Evolutionary conservation across 176 grass and related monocot genomes (phyloP), one percentile per base, ranked within the genome.

Genomic region (Ananas comosus): DNA sequence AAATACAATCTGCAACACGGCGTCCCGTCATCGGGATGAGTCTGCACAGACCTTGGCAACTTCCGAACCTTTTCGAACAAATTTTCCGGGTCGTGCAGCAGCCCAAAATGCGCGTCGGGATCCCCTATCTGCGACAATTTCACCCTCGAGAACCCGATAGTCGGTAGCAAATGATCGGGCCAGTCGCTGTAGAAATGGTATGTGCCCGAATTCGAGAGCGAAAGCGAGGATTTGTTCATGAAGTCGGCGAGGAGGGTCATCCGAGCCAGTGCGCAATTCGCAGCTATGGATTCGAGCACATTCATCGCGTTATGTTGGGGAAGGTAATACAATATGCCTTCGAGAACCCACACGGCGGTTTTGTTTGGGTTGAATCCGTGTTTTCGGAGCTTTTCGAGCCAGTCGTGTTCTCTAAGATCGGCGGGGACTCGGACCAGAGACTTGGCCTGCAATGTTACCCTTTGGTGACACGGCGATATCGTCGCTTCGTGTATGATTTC

Each of bases 241-340:
- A 97, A 88, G 75, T 97, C 94, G 7, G 89, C 84, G 13, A 93
- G 79, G 73, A 97, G 89, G 58, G 89, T 70, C 0, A 61, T 76
- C 51, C 28, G 52, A 28, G 84, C 74, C 48, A 66, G 69, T 51
- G 22, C 21, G 52, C 85, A 67, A 12, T 74, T 75, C 51, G 79
- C 80, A 5, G 69, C 94, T 25, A 97, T 93, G 22, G 77, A 71
- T 73, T 83, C 48, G 1, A 97, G 89, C 54, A 97, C 86, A 75
- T 90, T 86, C 86, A 93, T 90, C 25, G 89, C 94, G 48, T 85
- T 68, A 2, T 74, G 71, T 17, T 90, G 63, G 7, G 83, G 81
- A 24, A 97, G 94, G 71, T 97, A 97, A 76, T 90, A 97, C 28
- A 97, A 67, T 64, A 97, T 92, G 68, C 94, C 94, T 90, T 97